phyloP scores from a whole-genome alignment of 108 stramenopile species.

The Hondaea fermentalgiana region DNA sequence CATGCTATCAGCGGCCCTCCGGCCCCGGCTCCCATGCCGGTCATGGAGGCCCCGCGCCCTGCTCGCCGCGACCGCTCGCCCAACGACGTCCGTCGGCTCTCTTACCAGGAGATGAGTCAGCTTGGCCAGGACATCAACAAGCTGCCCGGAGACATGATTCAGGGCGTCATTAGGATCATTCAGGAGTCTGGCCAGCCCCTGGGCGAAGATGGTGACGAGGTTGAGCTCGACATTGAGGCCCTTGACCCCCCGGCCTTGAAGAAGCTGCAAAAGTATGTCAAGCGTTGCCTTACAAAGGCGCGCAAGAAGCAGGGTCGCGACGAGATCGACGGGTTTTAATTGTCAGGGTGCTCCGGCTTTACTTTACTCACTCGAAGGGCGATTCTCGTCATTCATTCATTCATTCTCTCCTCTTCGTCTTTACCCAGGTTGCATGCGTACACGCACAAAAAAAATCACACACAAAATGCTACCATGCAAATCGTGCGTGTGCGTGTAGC shows the following conservation, averaged over 20 bases:
- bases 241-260: conserved; percentile 1
- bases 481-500: too few relatives aligned
- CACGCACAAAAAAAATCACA: too few relatives aligned
- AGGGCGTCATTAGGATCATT: conserved; percentile 14
- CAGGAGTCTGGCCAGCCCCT: not conserved
- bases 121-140: conserved; percentile 16
- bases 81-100: not conserved
- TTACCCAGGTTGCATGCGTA: too few relatives aligned
- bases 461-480: too few relatives aligned
- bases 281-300: not conserved
- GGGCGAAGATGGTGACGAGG: conserved; percentile 4
- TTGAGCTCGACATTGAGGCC: conserved; percentile 8
- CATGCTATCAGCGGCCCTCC: not conserved
- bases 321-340: not conserved
- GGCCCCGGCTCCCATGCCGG: not conserved
- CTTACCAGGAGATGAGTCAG: not conserved
- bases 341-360: not conserved
- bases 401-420: too few relatives aligned
- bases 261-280: conserved; percentile 9
- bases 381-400: too few relatives aligned
- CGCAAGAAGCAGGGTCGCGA: not conserved
- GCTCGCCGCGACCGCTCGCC: not conserved
- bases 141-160: not conserved
- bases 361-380: too few relatives aligned
- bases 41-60: not conserved